These are phyloP conservation scores for Drechslerella dactyloides DNA, from an alignment of 2,329 filamentous ascomycete genomes.

Conservation along the genomic window DNA sequence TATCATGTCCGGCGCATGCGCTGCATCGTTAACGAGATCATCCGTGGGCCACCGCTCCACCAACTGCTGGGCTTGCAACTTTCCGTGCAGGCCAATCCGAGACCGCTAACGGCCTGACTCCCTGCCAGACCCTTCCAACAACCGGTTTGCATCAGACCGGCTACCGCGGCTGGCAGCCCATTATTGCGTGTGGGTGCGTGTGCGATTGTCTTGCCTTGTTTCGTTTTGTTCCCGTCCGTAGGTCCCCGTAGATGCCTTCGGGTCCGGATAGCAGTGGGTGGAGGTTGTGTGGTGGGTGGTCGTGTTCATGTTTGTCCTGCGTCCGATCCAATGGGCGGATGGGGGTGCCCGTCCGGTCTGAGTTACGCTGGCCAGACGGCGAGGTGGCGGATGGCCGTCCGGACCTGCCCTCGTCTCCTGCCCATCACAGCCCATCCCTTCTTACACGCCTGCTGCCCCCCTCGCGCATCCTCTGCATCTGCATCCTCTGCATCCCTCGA, in stretches of 20 bases:
- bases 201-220: background rate
- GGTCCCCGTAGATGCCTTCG: background rate
- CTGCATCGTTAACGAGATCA: background rate
- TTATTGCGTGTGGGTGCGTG: background rate
- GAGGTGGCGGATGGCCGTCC: conserved; percentile 36
- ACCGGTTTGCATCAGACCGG: conserved; percentile 2
- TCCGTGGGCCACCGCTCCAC: background rate
- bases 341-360: conserved; percentile 3
- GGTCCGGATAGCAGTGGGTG: background rate
- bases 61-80: background rate
- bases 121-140: background rate
- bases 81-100: conserved; percentile 1
- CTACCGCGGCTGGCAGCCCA: background rate
- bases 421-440: conserved; percentile 9
- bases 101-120: background rate
- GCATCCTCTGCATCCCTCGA: conserved; percentile 1
- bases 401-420: background rate
- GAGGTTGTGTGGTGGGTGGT: background rate
- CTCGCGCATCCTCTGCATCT: too few species aligned
- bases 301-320: background rate
- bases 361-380: conserved; percentile 49
- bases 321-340: background rate
- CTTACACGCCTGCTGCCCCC: conserved; percentile 1
- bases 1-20: background rate
- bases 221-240: conserved; percentile 3